Percentiles rank a stretch among this genome's conserved stretches.
phyloP scores from a whole-genome alignment of 176 grass and related monocot species.

The Olyra latifolia region DNA sequence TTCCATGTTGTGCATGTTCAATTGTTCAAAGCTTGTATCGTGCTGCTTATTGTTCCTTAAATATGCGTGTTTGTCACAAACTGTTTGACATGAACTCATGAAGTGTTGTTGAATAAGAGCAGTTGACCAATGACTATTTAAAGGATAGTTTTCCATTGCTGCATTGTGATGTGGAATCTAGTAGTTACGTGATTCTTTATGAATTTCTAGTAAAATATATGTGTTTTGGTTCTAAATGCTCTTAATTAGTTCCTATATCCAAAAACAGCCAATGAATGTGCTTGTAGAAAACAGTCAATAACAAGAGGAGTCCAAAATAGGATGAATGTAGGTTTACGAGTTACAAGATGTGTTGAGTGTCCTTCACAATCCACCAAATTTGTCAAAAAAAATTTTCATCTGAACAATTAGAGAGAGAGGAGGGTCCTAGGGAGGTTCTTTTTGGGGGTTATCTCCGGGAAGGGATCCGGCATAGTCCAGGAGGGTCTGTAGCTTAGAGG shows the following conservation, averaged over 20 bases:
- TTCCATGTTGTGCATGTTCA: neutral
- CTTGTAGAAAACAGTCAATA: neutral
- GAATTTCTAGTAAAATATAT: neutral
- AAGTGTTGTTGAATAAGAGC: neutral
- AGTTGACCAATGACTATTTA: neutral
- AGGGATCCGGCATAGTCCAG: neutral
- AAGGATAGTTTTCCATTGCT: neutral
- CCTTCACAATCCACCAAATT: neutral
- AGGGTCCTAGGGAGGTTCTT: neutral
- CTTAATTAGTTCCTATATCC: neutral
- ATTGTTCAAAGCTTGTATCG: neutral
- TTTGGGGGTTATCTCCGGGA: neutral
- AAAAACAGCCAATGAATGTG: neutral
- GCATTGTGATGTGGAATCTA: neutral
- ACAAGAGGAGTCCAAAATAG: neutral
- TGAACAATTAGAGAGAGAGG: neutral
- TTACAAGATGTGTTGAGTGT: neutral
- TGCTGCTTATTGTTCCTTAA: neutral
- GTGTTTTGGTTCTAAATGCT: neutral
- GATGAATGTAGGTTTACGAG: neutral
- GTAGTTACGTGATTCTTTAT: neutral
- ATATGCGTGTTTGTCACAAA: neutral
- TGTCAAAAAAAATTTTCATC: neutral
- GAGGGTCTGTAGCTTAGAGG: neutral
- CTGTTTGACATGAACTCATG: neutral